Conservation (phyloP, 2,329 filamentous ascomycete species). For the Ramularia endophylla region DNA sequence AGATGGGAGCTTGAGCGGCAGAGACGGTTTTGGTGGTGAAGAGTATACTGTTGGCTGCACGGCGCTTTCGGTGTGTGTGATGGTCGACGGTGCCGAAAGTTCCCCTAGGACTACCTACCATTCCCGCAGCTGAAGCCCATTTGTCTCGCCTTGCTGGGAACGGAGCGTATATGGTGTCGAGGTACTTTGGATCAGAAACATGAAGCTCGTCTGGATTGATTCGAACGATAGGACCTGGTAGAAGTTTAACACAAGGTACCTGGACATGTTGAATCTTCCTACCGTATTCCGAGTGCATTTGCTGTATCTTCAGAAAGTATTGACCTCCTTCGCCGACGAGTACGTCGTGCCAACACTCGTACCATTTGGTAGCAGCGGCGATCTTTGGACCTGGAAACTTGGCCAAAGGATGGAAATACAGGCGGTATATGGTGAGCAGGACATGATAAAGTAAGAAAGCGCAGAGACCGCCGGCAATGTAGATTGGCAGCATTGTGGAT, state of each 20-base stretch:
- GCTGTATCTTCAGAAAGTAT: slow-evolving; percentile 22
- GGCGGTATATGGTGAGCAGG: neutral
- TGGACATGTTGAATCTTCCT: neutral
- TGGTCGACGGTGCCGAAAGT: slow-evolving; percentile 6
- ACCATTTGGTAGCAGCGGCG: slow-evolving; percentile 15
- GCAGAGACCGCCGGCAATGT: neutral
- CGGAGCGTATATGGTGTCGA: slow-evolving; percentile 8
- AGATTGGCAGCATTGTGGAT: neutral
- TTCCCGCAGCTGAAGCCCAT: slow-evolving; percentile 10
- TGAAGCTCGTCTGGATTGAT: slow-evolving; percentile 8
- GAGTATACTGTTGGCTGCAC: no score
- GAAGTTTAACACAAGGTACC: neutral
- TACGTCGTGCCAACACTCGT: slow-evolving; percentile 28
- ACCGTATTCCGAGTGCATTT: slow-evolving; percentile 26
- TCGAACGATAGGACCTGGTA: slow-evolving; percentile 17
- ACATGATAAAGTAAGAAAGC: neutral
- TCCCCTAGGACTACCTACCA: slow-evolving; percentile 9
- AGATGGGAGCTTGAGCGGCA: no score
- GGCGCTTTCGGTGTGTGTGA: slow-evolving; percentile 10
- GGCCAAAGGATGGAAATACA: slow-evolving; percentile 11
- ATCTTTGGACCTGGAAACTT: slow-evolving; percentile 10
- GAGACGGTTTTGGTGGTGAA: no score
- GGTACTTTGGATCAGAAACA: slow-evolving; percentile 3
- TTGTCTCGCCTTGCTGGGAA: slow-evolving; percentile 16
- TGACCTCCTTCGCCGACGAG: slow-evolving; percentile 15